Conservation (phyloP, 164 flowering plant genomes). For the Platanus orientalis region DNA sequence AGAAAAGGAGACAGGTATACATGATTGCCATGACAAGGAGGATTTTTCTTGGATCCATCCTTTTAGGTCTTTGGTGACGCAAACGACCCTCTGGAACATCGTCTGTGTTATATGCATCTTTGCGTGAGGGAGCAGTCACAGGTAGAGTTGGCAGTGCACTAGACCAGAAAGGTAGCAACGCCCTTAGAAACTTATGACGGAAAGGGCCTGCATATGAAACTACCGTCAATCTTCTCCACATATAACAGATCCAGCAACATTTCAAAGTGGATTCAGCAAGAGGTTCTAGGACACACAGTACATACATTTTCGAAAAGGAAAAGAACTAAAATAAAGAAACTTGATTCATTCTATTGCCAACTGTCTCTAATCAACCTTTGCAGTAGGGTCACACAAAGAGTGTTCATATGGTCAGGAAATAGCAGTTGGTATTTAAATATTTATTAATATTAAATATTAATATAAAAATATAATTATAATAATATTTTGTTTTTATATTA, state of each 20-base stretch:
- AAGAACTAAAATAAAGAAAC: no score
- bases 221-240: neutral
- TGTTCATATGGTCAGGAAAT: neutral
- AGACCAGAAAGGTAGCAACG: slow-evolving; percentile 95
- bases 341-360: no score
- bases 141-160: slow-evolving; percentile 89
- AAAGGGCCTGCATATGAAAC: slow-evolving; percentile 58
- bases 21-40: slow-evolving; percentile 88
- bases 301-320: no score
- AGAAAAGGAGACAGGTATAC: slow-evolving; percentile 32
- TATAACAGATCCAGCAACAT: neutral
- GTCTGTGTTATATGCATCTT: slow-evolving; percentile 59
- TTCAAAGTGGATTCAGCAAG: neutral
- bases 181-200: slow-evolving; percentile 76
- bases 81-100: slow-evolving; percentile 65
- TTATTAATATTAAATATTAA: no score
- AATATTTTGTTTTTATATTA: no score
- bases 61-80: slow-evolving; percentile 71
- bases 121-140: slow-evolving; percentile 90
- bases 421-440: no score
- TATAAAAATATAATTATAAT: no score
- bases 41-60: slow-evolving; percentile 95
- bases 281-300: neutral
- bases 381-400: neutral
- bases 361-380: neutral